phyloP scores from a whole-genome alignment of 2,329 filamentous ascomycete genomes.

The Phoma herbarum region DNA sequence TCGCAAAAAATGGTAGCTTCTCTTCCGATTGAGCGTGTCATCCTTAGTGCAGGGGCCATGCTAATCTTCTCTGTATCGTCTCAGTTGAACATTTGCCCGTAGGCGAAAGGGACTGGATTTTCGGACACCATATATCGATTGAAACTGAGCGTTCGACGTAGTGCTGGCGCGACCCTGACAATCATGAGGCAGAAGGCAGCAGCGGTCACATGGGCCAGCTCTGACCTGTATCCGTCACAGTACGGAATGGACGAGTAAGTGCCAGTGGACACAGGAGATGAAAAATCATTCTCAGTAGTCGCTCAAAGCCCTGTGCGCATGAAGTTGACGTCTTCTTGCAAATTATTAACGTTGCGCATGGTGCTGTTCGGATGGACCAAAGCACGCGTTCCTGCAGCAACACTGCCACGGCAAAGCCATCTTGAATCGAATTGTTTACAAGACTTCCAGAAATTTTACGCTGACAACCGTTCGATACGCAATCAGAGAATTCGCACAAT shows the following conservation, averaged over 20 bases:
- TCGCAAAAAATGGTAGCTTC: slow-evolving; percentile 44
- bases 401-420: too few species aligned
- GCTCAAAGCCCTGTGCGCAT: too few species aligned
- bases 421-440: too few species aligned
- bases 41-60: slow-evolving; percentile 81
- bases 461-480: too few species aligned
- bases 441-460: too few species aligned
- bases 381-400: too few species aligned
- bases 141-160: background rate
- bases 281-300: background rate
- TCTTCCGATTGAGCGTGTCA: slow-evolving; percentile 67
- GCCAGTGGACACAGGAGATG: background rate
- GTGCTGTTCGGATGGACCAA: too few species aligned
- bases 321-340: too few species aligned
- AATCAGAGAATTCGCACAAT: too few species aligned
- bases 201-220: background rate
- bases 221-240: background rate
- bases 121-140: background rate
- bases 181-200: background rate
- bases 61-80: slow-evolving; percentile 52
- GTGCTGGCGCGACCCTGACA: background rate
- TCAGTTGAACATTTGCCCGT: slow-evolving; percentile 33
- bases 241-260: background rate
- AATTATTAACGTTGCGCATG: too few species aligned
- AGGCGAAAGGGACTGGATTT: background rate